A percentile compares a stretch with the other conserved stretches of the same genome.
These are phyloP conservation scores for Blastobotrys malaysiensis DNA, from an alignment of 1,139 yeast species.

Conservation along the genomic window DNA sequence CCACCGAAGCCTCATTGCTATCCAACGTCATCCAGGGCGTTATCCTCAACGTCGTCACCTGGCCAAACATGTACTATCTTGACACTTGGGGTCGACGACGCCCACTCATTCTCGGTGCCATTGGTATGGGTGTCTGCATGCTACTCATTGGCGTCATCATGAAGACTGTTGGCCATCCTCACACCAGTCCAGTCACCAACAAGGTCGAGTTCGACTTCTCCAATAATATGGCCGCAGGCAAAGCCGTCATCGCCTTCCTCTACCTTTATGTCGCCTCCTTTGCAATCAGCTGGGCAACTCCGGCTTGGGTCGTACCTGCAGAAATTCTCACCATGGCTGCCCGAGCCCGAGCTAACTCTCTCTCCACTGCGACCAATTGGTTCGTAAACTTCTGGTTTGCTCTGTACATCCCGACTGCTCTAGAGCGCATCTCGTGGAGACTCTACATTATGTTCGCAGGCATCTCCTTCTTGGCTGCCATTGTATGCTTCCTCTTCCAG, in stretches of 20 bases:
- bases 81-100: conserved; percentile 44
- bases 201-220: conserved; percentile 18
- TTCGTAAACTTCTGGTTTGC: conserved; percentile 54
- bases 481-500: conserved; percentile 38
- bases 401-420: conserved; percentile 18
- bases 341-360: conserved; percentile 71
- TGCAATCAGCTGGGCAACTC: conserved; percentile 85
- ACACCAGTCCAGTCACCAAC: conserved; percentile 24
- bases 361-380: conserved; percentile 77
- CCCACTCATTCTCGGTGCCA: conserved; percentile 57
- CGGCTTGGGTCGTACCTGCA: conserved; percentile 70
- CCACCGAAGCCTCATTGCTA: conserved; percentile 55
- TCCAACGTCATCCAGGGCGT: conserved; percentile 52
- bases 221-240: conserved; percentile 47
- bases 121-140: conserved; percentile 58
- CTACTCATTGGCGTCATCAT: conserved; percentile 55
- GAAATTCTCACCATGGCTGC: conserved; percentile 75
- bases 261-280: conserved; percentile 75
- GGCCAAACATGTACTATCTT: conserved; percentile 19
- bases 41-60: conserved; percentile 17
- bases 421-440: conserved; percentile 19
- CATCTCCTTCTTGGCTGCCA: conserved; percentile 12
- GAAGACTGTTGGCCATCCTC: conserved; percentile 42
- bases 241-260: conserved; percentile 70
- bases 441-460: conserved; percentile 20